Evolutionary conservation across 1,284 basidiomycete genomes (phyloP).

Genomic region (Marasmius sp.): DNA sequence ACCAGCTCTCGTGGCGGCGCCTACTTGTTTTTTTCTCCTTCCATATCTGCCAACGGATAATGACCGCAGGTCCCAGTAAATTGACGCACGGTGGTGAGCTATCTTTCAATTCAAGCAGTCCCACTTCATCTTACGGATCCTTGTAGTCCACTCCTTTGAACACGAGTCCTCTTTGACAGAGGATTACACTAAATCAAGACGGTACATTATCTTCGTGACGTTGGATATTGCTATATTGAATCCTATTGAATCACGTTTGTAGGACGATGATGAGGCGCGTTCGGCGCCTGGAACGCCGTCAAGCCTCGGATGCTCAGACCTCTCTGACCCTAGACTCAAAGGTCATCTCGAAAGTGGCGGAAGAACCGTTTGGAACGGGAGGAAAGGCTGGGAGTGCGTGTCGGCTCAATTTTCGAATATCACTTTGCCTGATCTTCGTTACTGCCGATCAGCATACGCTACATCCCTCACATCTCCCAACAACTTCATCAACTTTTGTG

Average conservation of each 20-base stretch:
- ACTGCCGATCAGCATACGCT: neutral
- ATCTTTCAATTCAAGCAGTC: too few species aligned
- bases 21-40: too few species aligned
- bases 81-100: too few species aligned
- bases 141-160: neutral
- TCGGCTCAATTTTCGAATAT: neutral
- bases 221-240: neutral
- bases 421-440: neutral
- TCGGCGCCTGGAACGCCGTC: neutral
- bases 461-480: conserved; percentile 32
- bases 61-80: too few species aligned
- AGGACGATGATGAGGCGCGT: neutral
- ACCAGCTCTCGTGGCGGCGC: too few species aligned
- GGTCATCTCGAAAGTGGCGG: neutral
- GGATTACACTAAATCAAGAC: neutral
- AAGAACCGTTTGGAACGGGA: too few species aligned
- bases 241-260: neutral
- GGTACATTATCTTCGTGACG: neutral
- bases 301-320: neutral
- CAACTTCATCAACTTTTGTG: conserved; percentile 51
- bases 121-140: neutral
- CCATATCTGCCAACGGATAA: too few species aligned
- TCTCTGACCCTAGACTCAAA: neutral
- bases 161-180: neutral
- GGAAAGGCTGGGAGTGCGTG: neutral